Conservation (phyloP, 441 rosid genomes). For the Adansonia rubrostipa region DNA sequence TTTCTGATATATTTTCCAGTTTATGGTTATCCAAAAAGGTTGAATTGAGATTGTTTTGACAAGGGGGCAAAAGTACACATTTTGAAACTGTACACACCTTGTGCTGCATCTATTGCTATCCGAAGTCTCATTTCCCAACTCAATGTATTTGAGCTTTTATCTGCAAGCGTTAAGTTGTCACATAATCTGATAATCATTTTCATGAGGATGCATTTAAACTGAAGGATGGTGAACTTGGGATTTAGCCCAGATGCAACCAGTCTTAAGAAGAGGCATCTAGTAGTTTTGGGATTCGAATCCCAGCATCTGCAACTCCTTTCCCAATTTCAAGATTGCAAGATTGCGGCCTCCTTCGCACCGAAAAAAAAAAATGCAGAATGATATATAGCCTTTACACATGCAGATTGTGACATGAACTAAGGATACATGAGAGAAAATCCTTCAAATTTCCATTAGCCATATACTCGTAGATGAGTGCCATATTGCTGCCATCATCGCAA, state of each 20-base stretch:
- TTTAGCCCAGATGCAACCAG: background rate
- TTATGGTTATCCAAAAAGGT: background rate
- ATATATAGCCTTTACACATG: background rate
- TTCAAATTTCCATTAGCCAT: constrained; percentile 34
- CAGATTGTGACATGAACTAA: background rate
- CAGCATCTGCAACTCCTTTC: background rate
- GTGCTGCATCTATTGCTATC: constrained; percentile 59
- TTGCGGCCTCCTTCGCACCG: too few species aligned
- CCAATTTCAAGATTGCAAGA: too few species aligned
- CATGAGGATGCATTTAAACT: background rate
- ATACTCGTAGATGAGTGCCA: constrained; percentile 37
- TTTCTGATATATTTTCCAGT: background rate
- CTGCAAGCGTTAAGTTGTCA: constrained; percentile 24
- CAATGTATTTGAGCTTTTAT: constrained; percentile 37
- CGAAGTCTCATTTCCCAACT: constrained; percentile 56
- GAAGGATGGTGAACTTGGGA: background rate
- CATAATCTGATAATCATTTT: background rate
- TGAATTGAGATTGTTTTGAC: background rate
- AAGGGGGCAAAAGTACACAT: background rate
- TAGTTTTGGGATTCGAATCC: background rate
- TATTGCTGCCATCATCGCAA: constrained; percentile 34
- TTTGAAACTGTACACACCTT: constrained; percentile 38
- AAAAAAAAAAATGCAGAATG: too few species aligned
- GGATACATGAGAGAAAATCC: constrained; percentile 28
- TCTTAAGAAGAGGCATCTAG: background rate